Conservation (phyloP, 352 stramenopile genomes). For the Phytophthora citrophthora region DNA sequence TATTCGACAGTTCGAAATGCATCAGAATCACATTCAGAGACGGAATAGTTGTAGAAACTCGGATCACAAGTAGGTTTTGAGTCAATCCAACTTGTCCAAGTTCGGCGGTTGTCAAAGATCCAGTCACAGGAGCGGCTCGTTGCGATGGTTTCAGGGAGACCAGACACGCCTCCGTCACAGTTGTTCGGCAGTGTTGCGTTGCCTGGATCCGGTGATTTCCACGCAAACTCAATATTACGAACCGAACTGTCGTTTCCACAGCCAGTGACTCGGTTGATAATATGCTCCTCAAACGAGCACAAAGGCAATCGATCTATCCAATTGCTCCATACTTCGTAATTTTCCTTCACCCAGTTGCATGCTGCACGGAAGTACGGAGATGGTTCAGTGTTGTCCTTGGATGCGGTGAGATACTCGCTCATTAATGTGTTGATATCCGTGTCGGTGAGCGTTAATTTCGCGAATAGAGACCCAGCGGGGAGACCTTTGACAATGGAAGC, state of each 20-base stretch:
- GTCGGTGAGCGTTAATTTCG: slow-evolving; percentile 41
- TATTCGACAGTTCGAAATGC: slow-evolving; percentile 38
- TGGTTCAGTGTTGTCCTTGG: slow-evolving; percentile 31
- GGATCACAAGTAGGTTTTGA: slow-evolving; percentile 43
- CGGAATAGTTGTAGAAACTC: slow-evolving; percentile 50
- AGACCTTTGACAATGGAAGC: slow-evolving; percentile 30
- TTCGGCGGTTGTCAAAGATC: slow-evolving; percentile 28
- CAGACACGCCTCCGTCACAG: slow-evolving; percentile 44
- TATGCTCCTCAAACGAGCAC: slow-evolving; percentile 41
- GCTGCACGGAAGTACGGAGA: slow-evolving; percentile 49
- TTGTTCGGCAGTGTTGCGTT: slow-evolving; percentile 42
- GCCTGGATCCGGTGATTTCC: slow-evolving; percentile 48
- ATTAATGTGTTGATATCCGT: slow-evolving; percentile 37
- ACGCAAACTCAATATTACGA: slow-evolving; percentile 43
- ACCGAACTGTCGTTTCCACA: slow-evolving; percentile 30
- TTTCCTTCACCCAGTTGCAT: slow-evolving; percentile 60
- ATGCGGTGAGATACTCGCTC: slow-evolving; percentile 42
- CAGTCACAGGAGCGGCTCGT: slow-evolving; percentile 60
- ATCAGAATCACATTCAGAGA: slow-evolving; percentile 36
- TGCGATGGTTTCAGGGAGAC: slow-evolving; percentile 33
- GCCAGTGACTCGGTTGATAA: slow-evolving; percentile 29
- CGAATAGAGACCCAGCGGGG: slow-evolving; percentile 31
- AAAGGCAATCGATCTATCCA: slow-evolving; percentile 51
- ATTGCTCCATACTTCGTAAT: slow-evolving; percentile 54
- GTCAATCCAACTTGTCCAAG: slow-evolving; percentile 45